Evolutionary conservation across 1,139 yeast species (phyloP).

Genomic region (Zygosaccharomyces pseudobailii): DNA sequence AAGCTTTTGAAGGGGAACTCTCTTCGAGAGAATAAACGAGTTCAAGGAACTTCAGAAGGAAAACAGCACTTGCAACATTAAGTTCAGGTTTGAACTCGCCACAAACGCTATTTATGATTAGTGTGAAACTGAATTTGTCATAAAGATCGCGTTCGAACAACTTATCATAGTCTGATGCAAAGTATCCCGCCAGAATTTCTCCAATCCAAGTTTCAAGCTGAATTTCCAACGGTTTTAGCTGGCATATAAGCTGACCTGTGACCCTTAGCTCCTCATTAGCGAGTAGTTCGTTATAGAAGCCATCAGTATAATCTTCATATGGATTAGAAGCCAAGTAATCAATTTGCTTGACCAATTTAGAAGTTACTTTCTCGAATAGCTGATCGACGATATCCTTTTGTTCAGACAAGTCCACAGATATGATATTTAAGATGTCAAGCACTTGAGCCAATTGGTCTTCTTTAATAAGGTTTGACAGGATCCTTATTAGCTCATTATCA

Average conservation of each 20-base stretch:
- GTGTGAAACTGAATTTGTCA: slow-evolving; percentile 1
- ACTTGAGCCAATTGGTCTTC: slow-evolving; percentile 14
- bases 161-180: slow-evolving; percentile 5
- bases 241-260: slow-evolving; percentile 12
- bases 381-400: neutral
- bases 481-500: slow-evolving; percentile 8
- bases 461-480: slow-evolving; percentile 17
- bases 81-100: neutral
- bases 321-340: slow-evolving; percentile 2
- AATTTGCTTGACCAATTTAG: slow-evolving; percentile 2
- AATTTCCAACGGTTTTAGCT: slow-evolving; percentile 6
- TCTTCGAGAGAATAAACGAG: slow-evolving; percentile 11
- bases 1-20: neutral
- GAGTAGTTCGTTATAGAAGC: neutral
- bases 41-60: slow-evolving; percentile 18
- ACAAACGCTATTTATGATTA: too few relatives aligned
- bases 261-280: slow-evolving; percentile 4
- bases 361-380: neutral
- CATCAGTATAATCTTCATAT: slow-evolving; percentile 1
- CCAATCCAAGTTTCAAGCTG: slow-evolving; percentile 11
- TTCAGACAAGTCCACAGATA: slow-evolving; percentile 9
- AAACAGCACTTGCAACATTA: slow-evolving; percentile 6
- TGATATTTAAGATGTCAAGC: slow-evolving; percentile 14
- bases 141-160: slow-evolving; percentile 12
- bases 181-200: slow-evolving; percentile 5